Base-by-base conservation (phyloP, 1,284 basidiomycete genomes). In the Phellopilus nigrolimitatus region DNA sequence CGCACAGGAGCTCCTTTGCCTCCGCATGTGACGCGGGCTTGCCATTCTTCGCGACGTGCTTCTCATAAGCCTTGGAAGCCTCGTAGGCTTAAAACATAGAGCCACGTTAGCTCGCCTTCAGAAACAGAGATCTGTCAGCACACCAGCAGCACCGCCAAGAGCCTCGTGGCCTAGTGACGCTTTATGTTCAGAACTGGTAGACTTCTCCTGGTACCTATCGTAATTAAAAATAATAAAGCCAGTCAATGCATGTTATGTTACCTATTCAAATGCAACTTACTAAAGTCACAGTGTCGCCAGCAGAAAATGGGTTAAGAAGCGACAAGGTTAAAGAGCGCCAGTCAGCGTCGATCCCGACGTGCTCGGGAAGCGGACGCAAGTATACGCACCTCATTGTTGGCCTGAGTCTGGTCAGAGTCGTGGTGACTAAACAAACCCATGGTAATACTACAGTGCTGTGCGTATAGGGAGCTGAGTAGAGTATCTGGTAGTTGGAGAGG, bases 1-100 rank as follows among this genome's bases (percentile, higher is more conserved):
- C 60, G 37, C 60, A 69, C 65, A 72, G 15, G 46, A 74, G 28
- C 56, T 74, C 71, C 59, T 75, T 75, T 24, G 77, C 78, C 53
- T 73, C 59, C 1, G 67, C 71, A 57, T 75, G 74, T 30, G 40
- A 61, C 10, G 60, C 60, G 24, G 72, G 73, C 55, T 74, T 56
- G 24, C 79, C 79, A 43, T 79, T 73, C 44, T 31, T 47, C 13
- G 60, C 69, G 51, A 61, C 57, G 60, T 79, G 76, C 2, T 76
- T 61, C 61, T 81, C 76, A 64, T 80, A 82, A 7, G 74, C 74
- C 59, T 77, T 78, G 17, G 76, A 75, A 41, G 78, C 80, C 71
- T 79, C 49, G 13, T 17, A 51, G 34, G 49, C 49, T 51, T n/a
- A n/a, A n/a, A n/a, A n/a, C n/a, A n/a, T n/a, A n/a, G 27, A 4